These are phyloP conservation scores for Torulaspora delbrueckii DNA, from an alignment of 805 yeast species.

Conservation along the genomic window DNA sequence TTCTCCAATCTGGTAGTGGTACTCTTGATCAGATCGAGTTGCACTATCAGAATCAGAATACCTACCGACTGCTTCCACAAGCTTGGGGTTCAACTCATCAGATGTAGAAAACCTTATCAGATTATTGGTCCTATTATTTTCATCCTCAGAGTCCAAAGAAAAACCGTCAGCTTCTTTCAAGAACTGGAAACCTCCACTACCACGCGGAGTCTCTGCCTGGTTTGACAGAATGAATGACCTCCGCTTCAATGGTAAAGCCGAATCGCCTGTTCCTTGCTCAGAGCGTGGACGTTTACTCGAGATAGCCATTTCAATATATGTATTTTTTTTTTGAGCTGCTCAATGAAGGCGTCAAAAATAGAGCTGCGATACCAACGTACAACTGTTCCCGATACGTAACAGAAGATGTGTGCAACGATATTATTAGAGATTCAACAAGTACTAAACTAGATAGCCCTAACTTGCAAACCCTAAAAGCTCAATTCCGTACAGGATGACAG, in stretches of 20 bases:
- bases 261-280: conserved; percentile 9
- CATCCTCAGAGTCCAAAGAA: conserved; percentile 2
- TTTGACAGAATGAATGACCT: conserved; percentile 8
- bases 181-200: conserved; percentile 1
- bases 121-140: not conserved
- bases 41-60: conserved; percentile 10
- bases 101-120: not conserved
- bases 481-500: conserved; percentile 1
- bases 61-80: conserved; percentile 11
- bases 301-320: conserved; percentile 15
- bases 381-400: not conserved
- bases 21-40: not conserved
- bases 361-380: conserved; percentile 1
- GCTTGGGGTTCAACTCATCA: conserved; percentile 6
- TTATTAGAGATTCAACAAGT: not conserved
- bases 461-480: conserved; percentile 1
- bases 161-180: not conserved
- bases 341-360: conserved; percentile 31
- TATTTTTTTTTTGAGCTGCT: conserved; percentile 25
- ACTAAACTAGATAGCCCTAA: not conserved
- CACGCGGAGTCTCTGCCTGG: conserved; percentile 4
- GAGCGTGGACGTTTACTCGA: conserved; percentile 23
- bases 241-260: conserved; percentile 8
- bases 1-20: conserved; percentile 6
- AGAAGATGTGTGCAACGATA: not conserved